These are phyloP conservation scores for Baorangia bicolor DNA, from an alignment of 768 basidiomycete species.

Conservation along the genomic window DNA sequence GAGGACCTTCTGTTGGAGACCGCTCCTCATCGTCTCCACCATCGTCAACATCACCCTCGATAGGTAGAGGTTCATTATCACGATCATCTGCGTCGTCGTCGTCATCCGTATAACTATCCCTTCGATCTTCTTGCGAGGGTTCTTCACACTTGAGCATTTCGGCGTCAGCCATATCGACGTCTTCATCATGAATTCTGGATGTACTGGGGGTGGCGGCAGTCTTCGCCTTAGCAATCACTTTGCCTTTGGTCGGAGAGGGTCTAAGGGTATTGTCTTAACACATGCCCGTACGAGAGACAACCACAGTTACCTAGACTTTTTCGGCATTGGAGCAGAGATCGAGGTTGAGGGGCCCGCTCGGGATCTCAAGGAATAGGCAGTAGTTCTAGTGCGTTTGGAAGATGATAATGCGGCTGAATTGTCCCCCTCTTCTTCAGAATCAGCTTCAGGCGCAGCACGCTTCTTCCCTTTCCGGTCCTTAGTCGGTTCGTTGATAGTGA, in stretches of 20 bases:
- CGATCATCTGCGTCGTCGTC: conserved; percentile 45
- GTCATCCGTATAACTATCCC: conserved; percentile 43
- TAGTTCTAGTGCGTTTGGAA: conserved; percentile 61
- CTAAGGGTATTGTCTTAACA: conserved; percentile 32
- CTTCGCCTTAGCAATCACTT: conserved; percentile 57
- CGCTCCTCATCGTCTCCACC: conserved; percentile 39
- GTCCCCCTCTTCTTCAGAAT: conserved; percentile 63
- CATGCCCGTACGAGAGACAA: conserved; percentile 5
- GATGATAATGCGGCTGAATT: conserved; percentile 45
- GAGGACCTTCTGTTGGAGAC: conserved; percentile 36
- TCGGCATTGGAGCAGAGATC: conserved; percentile 60
- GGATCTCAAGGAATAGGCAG: conserved; percentile 70
- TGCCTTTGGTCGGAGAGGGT: conserved; percentile 55
- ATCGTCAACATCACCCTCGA: conserved; percentile 49
- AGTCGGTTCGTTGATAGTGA: conserved; percentile 72
- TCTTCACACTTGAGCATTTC: conserved; percentile 48
- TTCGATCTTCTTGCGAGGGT: conserved; percentile 45
- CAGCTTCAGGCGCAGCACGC: conserved; percentile 73
- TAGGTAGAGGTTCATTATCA: conserved; percentile 45
- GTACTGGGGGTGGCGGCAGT: conserved; percentile 57
- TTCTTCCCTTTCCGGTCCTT: conserved; percentile 90
- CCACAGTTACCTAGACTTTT: conserved; percentile 61
- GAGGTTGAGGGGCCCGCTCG: conserved; percentile 42
- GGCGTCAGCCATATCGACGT: conserved; percentile 74
- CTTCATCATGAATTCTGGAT: conserved; percentile 65